A percentile compares a stretch with the other conserved stretches of the same genome.
These are phyloP conservation scores for Thinopyrum elongatum DNA, from an alignment of 176 grass and related monocot species.

Conservation along the genomic window DNA sequence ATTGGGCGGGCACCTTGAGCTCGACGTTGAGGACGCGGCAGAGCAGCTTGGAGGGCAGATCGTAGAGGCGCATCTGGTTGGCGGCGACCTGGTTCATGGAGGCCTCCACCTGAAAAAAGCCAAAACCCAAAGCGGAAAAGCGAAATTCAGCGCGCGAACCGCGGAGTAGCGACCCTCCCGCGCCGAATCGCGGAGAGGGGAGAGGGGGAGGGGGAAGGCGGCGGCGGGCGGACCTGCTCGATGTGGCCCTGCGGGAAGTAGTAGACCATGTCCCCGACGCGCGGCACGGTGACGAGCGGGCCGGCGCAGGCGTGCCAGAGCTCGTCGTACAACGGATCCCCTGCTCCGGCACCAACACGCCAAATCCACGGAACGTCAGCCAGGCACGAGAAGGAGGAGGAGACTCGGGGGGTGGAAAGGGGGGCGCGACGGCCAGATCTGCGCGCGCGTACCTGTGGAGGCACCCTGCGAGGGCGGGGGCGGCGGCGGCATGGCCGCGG, in stretches of 20 bases:
- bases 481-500: constrained; percentile 24
- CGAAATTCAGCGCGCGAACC: background rate
- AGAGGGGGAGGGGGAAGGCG: no score
- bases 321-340: constrained; percentile 72
- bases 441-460: constrained; percentile 35
- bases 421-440: constrained; percentile 29
- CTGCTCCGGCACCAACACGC: background rate
- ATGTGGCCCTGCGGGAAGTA: constrained; percentile 98
- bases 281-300: constrained; percentile 79
- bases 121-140: background rate
- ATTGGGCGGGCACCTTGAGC: constrained; percentile 54
- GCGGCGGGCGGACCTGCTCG: constrained; percentile 61
- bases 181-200: background rate
- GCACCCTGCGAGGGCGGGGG: background rate
- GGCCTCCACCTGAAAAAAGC: constrained; percentile 53
- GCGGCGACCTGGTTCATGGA: constrained; percentile 80
- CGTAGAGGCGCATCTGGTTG: constrained; percentile 78
- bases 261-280: constrained; percentile 64
- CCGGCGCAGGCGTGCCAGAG: constrained; percentile 93
- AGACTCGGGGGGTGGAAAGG: no score
- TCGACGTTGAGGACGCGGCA: constrained; percentile 88
- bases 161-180: background rate
- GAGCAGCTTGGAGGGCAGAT: constrained; percentile 85
- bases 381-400: background rate
- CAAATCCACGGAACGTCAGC: background rate